Base-by-base conservation (phyloP, 1,284 basidiomycete species). In the Naganishia cerealis region DNA sequence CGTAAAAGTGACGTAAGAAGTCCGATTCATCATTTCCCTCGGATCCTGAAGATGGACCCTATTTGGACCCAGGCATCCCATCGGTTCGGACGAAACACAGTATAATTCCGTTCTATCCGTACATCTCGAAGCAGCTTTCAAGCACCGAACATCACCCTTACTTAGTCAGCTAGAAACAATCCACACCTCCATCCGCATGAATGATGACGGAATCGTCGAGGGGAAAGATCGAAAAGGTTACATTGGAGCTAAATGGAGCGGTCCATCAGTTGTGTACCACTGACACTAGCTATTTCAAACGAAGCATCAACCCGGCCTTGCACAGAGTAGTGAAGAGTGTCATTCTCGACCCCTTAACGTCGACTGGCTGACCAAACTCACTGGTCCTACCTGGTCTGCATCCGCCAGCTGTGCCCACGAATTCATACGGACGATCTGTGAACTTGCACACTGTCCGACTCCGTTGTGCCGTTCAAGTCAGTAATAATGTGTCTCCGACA, bases 11-110 rank as follows among this genome's bases (percentile, higher is more conserved):
- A 48, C 46, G 24, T 10, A 48, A 10, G 3, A 5, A 1, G 46
- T 48, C 46, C 46, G 46, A 48, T 5, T 21, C 46, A 48, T 48
- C n/a, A 21, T 21, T 48, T 12, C 18, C n/a, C 46, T 48, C 18
- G 46, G 46, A 46, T 16, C 13, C 42, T 46, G 6, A 46, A 46
- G n/a, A 16, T 15, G n/a, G 13, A 8, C 15, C 42, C 42, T 18
- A 18, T 46, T 46, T 46, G 13, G 42, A 4, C 4, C 5, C 42
- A 12, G 42, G 6, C 4, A 5, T 46, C 42, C 42, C n/a, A n/a
- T 48, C 46, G 46, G 46, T 48, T 48, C 46, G 46, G n/a, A n/a
- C n/a, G n/a, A n/a, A n/a, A n/a, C n/a, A 15, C n/a, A 43, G 46
- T 48, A n/a, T 3, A 48, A 12, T 48, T 48, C 46, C 42, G 42